Base-by-base conservation (phyloP, 345 rosid species). In the Eucalyptus globulus region DNA sequence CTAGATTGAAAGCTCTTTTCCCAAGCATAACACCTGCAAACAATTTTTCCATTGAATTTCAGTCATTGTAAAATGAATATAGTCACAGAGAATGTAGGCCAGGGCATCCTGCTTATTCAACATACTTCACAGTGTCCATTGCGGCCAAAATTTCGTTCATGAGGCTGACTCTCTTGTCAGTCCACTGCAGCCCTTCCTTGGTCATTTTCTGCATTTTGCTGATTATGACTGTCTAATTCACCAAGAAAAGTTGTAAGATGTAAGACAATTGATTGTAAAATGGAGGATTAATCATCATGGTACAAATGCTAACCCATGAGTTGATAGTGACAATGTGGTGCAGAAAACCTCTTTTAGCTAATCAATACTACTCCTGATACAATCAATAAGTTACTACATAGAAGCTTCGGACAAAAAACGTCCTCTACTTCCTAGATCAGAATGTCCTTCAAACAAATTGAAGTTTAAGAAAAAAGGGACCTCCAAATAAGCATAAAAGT, bases 91-190 rank as follows among this genome's bases (percentile, higher is more conserved):
- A 44, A 53, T 65, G 62, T 47, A 44, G 31, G 88, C 65, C 27
- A 89, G 49, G 34, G n/a, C 88, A 89, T 88, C 27, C 44, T 49
- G 87, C 62, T 24, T 86, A 87, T 89, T 89, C n/a, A 87, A 89
- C 96, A 86, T 95, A 98, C 99, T 98, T 97, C 92, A 98, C 96
- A 31, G 97, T 95, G 87, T 97, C 99, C 99, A 98, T 98, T 89
- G 99, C 95, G 43, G 98, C 95, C 93, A 98, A 92, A 93, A 98
- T 95, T 93, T 97, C 99, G 90, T 97, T 98, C 91, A 93, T 95
- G 90, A 96, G 95, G 90, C 98, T 93, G 88, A 98, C 98, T 93
- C 99, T 95, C 92, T 94, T 95, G 93, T 96, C 99, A 88, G 99
- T 98, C 93, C 97, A 93, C 91, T 95, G 98, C 92, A 98, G 91